These are phyloP conservation scores for Alternaria incomplexa DNA, from an alignment of 2,329 filamentous ascomycete species.

Conservation along the genomic window DNA sequence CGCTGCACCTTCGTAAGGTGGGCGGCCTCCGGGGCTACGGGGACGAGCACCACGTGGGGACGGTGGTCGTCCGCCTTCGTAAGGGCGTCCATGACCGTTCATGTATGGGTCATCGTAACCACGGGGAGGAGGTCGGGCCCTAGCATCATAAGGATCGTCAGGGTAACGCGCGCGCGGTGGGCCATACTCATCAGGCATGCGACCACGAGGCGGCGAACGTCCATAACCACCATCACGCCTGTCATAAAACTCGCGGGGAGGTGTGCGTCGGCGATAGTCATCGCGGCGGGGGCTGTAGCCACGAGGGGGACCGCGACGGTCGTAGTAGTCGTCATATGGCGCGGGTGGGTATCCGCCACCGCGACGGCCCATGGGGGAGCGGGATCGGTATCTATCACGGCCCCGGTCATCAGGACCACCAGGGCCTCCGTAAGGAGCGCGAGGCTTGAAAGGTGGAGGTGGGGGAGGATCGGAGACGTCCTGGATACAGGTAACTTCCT, in stretches of 20 bases:
- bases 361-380: constrained; percentile 71
- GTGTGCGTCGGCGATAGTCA: constrained; percentile 85
- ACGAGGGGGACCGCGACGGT: constrained; percentile 79
- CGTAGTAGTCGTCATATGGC: constrained; percentile 72
- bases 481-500: constrained; percentile 81
- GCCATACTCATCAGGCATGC: constrained; percentile 75
- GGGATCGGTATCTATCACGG: constrained; percentile 78
- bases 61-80: constrained; percentile 56
- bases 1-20: constrained; percentile 52
- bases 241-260: constrained; percentile 85
- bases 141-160: constrained; percentile 74
- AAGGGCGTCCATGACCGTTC: constrained; percentile 64
- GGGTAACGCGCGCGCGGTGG: constrained; percentile 69
- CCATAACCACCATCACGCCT: constrained; percentile 66
- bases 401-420: constrained; percentile 67
- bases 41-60: constrained; percentile 48
- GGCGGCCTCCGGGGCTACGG: constrained; percentile 66
- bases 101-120: constrained; percentile 65
- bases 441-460: constrained; percentile 45
- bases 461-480: constrained; percentile 68
- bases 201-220: constrained; percentile 70
- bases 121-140: constrained; percentile 61
- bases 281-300: constrained; percentile 85
- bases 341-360: constrained; percentile 61
- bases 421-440: constrained; percentile 42